Evolutionary conservation across 2,329 filamentous ascomycete genomes (phyloP).

Genomic region (Elsinoe ampelina): DNA sequence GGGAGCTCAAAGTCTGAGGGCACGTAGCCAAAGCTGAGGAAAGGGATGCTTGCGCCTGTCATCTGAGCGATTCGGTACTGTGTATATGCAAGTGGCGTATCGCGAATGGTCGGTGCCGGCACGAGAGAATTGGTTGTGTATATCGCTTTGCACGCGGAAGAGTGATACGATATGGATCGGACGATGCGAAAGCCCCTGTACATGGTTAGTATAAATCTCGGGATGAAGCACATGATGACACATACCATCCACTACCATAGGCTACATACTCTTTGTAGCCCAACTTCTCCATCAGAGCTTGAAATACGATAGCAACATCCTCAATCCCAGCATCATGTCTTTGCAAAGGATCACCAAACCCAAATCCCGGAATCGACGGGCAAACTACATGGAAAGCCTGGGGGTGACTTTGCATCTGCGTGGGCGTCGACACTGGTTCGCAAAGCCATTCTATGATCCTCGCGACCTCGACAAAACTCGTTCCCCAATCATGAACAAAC

Average conservation of each 20-base stretch:
- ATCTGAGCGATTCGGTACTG: constrained; percentile 47
- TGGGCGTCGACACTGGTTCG: constrained; percentile 40
- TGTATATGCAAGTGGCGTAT: constrained; percentile 41
- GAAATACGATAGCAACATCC: constrained; percentile 47
- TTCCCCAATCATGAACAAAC: constrained; percentile 56
- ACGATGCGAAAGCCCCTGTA: constrained; percentile 35
- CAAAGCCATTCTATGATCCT: constrained; percentile 48
- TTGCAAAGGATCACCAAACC: constrained; percentile 55
- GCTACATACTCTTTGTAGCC: constrained; percentile 51
- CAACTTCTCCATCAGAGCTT: constrained; percentile 51
- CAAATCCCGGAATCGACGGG: constrained; percentile 56
- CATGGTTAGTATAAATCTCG: constrained; percentile 16
- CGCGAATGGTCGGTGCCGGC: constrained; percentile 36
- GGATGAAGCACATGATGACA: not conserved
- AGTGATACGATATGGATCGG: constrained; percentile 39
- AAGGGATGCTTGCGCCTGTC: constrained; percentile 31
- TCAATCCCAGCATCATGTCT: constrained; percentile 42
- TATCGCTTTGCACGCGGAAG: constrained; percentile 46
- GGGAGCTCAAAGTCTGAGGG: constrained; percentile 40
- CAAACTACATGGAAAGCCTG: constrained; percentile 58
- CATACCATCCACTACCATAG: constrained; percentile 44
- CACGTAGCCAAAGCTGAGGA: constrained; percentile 48
- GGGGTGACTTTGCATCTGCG: constrained; percentile 19
- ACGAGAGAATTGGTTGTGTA: constrained; percentile 54
- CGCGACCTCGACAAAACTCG: constrained; percentile 52